phyloP scores from a whole-genome alignment of 2,329 filamentous ascomycete genomes.

The Venturia effusa region DNA sequence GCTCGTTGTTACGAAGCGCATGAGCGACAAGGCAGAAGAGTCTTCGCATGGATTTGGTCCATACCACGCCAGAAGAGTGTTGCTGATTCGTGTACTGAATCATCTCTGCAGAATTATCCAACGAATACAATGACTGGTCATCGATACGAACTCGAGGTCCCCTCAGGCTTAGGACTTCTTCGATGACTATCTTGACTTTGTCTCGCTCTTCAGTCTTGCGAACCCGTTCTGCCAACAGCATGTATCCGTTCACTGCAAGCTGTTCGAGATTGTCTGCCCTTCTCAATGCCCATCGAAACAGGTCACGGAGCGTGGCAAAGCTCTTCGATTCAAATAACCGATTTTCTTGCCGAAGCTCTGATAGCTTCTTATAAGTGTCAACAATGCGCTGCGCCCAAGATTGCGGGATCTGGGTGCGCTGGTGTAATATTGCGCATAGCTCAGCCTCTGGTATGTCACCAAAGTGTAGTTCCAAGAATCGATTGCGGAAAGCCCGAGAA shows the following conservation, averaged over 20 bases:
- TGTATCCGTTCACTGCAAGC: conserved; percentile 85
- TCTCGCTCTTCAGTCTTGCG: conserved; percentile 78
- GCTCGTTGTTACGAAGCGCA: conserved; percentile 82
- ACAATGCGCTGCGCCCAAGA: conserved; percentile 90
- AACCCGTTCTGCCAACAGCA: conserved; percentile 90
- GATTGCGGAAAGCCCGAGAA: conserved; percentile 89
- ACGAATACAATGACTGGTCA: conserved; percentile 59
- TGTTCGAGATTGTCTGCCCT: conserved; percentile 77
- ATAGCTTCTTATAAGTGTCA: conserved; percentile 85
- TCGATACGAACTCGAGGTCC: conserved; percentile 60
- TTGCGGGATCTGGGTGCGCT: conserved; percentile 78
- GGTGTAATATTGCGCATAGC: conserved; percentile 79
- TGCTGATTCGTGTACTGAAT: conserved; percentile 19
- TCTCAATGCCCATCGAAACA: conserved; percentile 90
- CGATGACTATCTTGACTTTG: conserved; percentile 79
- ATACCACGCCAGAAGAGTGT: conserved; percentile 53
- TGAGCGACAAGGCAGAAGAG: conserved; percentile 82
- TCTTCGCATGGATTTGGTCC: conserved; percentile 90
- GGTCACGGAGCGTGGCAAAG: conserved; percentile 88
- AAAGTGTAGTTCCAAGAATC: conserved; percentile 94
- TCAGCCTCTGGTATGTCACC: conserved; percentile 97
- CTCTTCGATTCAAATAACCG: conserved; percentile 94
- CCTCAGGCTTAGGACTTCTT: conserved; percentile 64
- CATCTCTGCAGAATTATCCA: conserved; percentile 25
- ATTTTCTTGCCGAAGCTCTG: conserved; percentile 77